phyloP scores from a whole-genome alignment of 768 basidiomycete genomes.

The Lactarius evosmus region DNA sequence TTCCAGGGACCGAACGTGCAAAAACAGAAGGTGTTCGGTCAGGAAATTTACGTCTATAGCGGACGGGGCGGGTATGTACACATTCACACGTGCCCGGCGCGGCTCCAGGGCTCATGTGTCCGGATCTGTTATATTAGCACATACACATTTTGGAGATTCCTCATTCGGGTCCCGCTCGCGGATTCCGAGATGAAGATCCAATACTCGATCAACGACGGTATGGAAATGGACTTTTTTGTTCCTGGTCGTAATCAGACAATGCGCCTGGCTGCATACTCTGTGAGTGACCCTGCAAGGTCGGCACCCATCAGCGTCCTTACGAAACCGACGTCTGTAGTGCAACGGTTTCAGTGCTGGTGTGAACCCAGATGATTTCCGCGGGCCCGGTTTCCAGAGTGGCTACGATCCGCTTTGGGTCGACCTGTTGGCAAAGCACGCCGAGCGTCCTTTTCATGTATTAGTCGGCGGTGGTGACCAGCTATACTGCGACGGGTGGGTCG shows the following conservation, averaged over 20 bases:
- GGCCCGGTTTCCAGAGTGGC: conserved; percentile 74
- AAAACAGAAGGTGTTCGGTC: conserved; percentile 49
- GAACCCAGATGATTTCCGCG: conserved; percentile 81
- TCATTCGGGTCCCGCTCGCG: conserved; percentile 74
- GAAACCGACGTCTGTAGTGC: conserved; percentile 46
- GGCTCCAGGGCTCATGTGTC: not conserved
- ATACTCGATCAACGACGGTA: conserved; percentile 82
- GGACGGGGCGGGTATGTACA: conserved; percentile 47
- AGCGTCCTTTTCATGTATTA: conserved; percentile 82
- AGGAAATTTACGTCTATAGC: conserved; percentile 70
- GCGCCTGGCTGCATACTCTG: conserved; percentile 87
- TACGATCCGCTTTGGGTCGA: conserved; percentile 95
- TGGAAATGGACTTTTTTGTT: conserved; percentile 75
- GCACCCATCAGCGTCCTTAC: not conserved
- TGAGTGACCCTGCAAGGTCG: conserved; percentile 36
- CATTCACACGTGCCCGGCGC: not conserved
- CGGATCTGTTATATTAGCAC: conserved; percentile 45
- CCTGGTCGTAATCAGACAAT: conserved; percentile 81
- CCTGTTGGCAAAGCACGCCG: conserved; percentile 76
- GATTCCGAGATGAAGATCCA: conserved; percentile 67
- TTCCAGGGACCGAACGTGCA: conserved; percentile 34
- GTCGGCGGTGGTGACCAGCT: conserved; percentile 94
- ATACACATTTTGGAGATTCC: conserved; percentile 93
- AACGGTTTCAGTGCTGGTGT: conserved; percentile 89
- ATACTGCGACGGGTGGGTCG: conserved; percentile 71